Base-by-base conservation (phyloP, 305 asterid genomes). In the Rubia occidens region DNA sequence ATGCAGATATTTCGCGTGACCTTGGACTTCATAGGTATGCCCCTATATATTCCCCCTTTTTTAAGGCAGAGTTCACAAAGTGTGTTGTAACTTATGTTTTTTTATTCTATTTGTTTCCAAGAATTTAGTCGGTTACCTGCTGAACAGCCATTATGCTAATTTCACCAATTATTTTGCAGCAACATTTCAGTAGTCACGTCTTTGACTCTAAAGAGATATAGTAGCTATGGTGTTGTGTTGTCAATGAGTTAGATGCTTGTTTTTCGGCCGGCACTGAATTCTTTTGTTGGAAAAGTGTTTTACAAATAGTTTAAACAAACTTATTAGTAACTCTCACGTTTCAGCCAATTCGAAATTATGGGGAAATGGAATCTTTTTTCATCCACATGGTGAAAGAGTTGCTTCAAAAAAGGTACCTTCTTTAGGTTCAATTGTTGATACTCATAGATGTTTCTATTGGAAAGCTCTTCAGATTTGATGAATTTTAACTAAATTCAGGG, bases 1-100 rank as follows among this genome's bases (percentile, higher is more conserved):
- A 75, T 84, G 84, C 99, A 91, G 89, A 89, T 95, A 77, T 74
- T 95, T 79, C 97, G 99, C 67, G 76, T 89, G 81, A 84, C 91
- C 6, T 62, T 95, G 84, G 90, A 95, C 77, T 95, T 95, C 74
- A 85, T 89, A 60, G 99, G 99, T 94, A 86, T 70, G 84, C 72
- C 58, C 55, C 58, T 60, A 32, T 55, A 15, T 47, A 5, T 40
- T 35, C 39, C 39, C 39, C 39, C 39, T 35, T 67, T 68, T 43
- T 40, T 62, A 40, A 26, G 13, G 26, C 45, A 37, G 44, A 44
- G 18, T 60, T 47, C 35, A 45, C 11, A 40, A 58, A 39, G 58
- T 49, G 24, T 71, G 42, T 24, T 37, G 49, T 20, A 64, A 47
- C 35, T 56, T 15, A 18, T 44, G 0, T 44, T 15, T 11, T 24